Evolutionary conservation across 495 filamentous ascomycete genomes (phyloP).

Genomic region (Xylona heveae): DNA sequence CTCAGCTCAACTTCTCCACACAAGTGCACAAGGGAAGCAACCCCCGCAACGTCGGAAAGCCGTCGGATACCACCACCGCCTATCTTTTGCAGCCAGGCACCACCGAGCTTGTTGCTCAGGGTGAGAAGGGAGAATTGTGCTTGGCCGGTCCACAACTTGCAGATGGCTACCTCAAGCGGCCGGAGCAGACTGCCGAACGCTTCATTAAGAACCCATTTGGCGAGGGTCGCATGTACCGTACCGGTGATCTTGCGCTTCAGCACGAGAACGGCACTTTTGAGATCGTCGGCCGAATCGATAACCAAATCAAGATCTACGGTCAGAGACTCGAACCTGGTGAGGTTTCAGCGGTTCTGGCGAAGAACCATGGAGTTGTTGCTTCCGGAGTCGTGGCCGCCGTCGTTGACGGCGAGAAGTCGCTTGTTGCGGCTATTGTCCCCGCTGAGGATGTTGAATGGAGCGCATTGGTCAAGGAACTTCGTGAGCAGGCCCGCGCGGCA

Average conservation of each 20-base stretch:
- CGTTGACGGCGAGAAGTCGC: not conserved
- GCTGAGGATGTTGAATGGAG: conserved; percentile 1
- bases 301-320: conserved; percentile 26
- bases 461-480: conserved; percentile 2
- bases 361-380: not conserved
- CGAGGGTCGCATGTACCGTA: conserved; percentile 16
- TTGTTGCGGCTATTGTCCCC: conserved; percentile 2
- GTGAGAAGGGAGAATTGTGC: conserved; percentile 23
- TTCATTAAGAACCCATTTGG: conserved; percentile 12
- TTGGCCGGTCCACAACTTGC: conserved; percentile 22
- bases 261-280: conserved; percentile 18
- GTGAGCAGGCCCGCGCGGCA: not conserved
- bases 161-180: conserved; percentile 16
- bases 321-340: conserved; percentile 25
- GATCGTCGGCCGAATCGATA: conserved; percentile 21
- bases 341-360: conserved; percentile 14
- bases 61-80: conserved; percentile 3
- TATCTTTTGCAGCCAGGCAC: conserved; percentile 1
- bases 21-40: conserved; percentile 1
- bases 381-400: not conserved
- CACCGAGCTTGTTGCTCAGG: conserved; percentile 9
- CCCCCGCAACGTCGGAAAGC: conserved; percentile 1
- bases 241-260: conserved; percentile 17
- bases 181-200: conserved; percentile 10
- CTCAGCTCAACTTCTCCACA: conserved; percentile 8